Base-by-base conservation (phyloP, 1,284 basidiomycete genomes). In the Xanthoconium separans region DNA sequence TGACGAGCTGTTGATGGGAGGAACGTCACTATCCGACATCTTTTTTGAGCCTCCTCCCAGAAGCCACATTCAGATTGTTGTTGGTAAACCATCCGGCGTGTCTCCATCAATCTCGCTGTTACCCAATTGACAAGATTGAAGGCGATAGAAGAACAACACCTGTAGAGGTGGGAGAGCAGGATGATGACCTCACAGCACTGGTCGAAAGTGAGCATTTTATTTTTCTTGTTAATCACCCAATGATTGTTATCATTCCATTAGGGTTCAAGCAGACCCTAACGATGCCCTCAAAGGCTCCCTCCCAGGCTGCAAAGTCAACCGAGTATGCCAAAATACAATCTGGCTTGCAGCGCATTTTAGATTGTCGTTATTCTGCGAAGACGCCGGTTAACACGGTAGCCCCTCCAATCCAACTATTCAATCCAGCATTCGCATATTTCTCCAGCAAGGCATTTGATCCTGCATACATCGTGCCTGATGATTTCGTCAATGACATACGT, bases 391-490 rank as follows among this genome's bases (percentile, higher is more conserved):
- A 60, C 31, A 55, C 58, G 0, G 16, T 51, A 34, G 50, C 44
- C 1, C 44, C 61, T 44, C 52, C 60, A 1, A 54, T 61, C 30
- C 52, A 63, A 15, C 12, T 63, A 8, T 61, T 59, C 41, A 24
- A 55, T 20, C 54, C 57, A 2, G 45, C 51, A 15, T 65, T 63
- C 6, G 48, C 60, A 10, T 46, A 39, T 22, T 64, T 63, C 37
- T 61, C 51, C 1, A 57, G 54, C 34, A 64, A 62, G 0, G 57
- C 52, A 6, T 60, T 58, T 34, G 42, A 63, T 2, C 52, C 44
- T 0, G 0, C 20, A 2, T 60, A 60, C 18, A 0, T 6, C 1
- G 37, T 62, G 18, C 57, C 54, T 2, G 4, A 43, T 9, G 40
- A 51, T 4, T 3, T 55, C 6, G 3, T 54, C 1, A 29, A 0